Base-by-base conservation (phyloP, 768 basidiomycete species). In the Auriscalpium microsporum region DNA sequence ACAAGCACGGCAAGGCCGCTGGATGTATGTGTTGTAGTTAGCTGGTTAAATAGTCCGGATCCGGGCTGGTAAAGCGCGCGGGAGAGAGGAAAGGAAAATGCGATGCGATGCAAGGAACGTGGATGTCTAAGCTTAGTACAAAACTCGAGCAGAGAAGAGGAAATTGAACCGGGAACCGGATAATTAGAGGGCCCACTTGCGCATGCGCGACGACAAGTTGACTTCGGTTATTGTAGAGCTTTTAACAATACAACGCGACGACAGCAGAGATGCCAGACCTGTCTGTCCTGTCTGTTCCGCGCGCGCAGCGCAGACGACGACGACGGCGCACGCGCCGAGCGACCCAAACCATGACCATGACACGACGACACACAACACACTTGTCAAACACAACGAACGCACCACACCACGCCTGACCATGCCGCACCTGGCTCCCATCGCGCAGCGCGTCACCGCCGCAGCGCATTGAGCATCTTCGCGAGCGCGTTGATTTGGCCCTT, bases 401-500 rank as follows among this genome's bases (percentile, higher is more conserved):
- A 28, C 28, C 28, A 28, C 28, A 28, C 28, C 17, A 48, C 28
- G 46, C 17, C 28, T 19, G 28, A 9, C 17, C 28, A 33, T 19
- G 21, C 49, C 34, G n/a, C 48, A 16, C 11, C 48, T 2, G 33
- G 11, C 11, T 10, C 34, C 49, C 17, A 35, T 40, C 51, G 52
- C 53, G 28, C 5, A 36, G 45, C 33, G 23, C 17, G 28, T 53
- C 59, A 87, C 65, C 84, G 84, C 65, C 86, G 78, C 71, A 90
- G 70, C 51, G 87, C 86, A 55, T 84, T 90, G 56, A 94, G 74
- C 89, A 94, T 90, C 83, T 94, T 94, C 56, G 91, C 91, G 63
- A 94, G 75, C 44, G 89, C 81, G 64, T 85, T 84, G 72, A 93
- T 93, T 75, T 94, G 92, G 48, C 86, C 88, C 71, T 86, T 92